phyloP scores from a whole-genome alignment of 73 alveolate species.

The Breviolum minutum region DNA sequence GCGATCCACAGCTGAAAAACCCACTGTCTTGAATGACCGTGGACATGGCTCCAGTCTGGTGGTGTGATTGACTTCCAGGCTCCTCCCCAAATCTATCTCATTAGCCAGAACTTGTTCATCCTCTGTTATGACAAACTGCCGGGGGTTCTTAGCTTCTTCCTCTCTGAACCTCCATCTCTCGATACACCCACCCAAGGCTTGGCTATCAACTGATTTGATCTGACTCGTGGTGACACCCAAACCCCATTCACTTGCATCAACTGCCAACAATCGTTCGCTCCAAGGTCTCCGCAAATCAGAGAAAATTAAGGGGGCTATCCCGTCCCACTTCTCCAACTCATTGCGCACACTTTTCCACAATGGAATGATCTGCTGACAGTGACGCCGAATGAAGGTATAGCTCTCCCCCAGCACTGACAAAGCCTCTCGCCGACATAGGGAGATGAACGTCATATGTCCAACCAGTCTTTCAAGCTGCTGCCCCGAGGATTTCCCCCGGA shows the following conservation, averaged over 20 bases:
- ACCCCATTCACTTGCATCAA: conserved; percentile 47
- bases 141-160: neutral
- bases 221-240: neutral
- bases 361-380: neutral
- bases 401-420: neutral
- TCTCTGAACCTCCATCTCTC: conserved; percentile 7
- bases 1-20: neutral
- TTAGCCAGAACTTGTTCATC: no score
- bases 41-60: neutral
- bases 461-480: neutral
- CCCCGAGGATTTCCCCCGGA: no score
- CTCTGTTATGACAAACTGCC: neutral
- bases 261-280: neutral
- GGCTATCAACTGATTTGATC: neutral
- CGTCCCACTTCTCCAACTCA: conserved; percentile 16
- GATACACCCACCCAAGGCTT: neutral
- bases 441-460: neutral
- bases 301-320: neutral
- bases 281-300: neutral
- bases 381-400: neutral
- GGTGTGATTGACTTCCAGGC: no score
- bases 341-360: neutral
- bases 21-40: neutral
- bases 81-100: no score
- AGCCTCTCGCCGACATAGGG: neutral